Conservation (phyloP, 2,329 filamentous ascomycete species). For the Colletotrichum sp. region DNA sequence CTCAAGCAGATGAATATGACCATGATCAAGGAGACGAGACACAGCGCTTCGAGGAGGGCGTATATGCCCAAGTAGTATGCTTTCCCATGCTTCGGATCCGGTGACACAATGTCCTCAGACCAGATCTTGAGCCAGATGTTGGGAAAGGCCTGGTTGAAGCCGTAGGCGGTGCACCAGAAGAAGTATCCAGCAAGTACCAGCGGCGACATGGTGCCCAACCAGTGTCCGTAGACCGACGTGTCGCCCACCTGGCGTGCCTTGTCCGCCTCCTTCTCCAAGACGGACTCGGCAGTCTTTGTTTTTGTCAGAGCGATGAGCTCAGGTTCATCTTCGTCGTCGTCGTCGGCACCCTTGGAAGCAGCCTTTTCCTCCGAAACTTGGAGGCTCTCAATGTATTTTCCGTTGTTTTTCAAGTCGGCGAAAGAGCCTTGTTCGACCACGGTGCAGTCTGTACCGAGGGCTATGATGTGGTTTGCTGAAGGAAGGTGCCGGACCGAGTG, state of each 20-base stretch:
- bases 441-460: constrained; percentile 40
- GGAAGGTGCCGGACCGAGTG: constrained; percentile 44
- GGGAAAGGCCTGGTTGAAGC: constrained; percentile 31
- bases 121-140: constrained; percentile 47
- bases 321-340: not conserved
- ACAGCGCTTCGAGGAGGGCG: constrained; percentile 24
- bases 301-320: not conserved
- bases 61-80: constrained; percentile 37
- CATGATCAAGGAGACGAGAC: constrained; percentile 25
- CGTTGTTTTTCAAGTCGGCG: constrained; percentile 36
- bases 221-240: constrained; percentile 37
- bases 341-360: not conserved
- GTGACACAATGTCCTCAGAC: constrained; percentile 32
- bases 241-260: constrained; percentile 33
- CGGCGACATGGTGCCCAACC: constrained; percentile 31
- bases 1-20: constrained; percentile 23
- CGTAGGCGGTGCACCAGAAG: constrained; percentile 25
- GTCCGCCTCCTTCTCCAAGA: not conserved
- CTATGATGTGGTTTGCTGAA: constrained; percentile 48
- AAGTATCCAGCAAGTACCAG: constrained; percentile 23
- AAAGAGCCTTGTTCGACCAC: constrained; percentile 48
- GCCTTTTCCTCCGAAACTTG: constrained; percentile 32
- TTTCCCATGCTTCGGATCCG: constrained; percentile 7
- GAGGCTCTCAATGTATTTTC: constrained; percentile 42
- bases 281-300: not conserved